phyloP scores from a whole-genome alignment of 1,284 basidiomycete genomes.

The Ustilago nuda region DNA sequence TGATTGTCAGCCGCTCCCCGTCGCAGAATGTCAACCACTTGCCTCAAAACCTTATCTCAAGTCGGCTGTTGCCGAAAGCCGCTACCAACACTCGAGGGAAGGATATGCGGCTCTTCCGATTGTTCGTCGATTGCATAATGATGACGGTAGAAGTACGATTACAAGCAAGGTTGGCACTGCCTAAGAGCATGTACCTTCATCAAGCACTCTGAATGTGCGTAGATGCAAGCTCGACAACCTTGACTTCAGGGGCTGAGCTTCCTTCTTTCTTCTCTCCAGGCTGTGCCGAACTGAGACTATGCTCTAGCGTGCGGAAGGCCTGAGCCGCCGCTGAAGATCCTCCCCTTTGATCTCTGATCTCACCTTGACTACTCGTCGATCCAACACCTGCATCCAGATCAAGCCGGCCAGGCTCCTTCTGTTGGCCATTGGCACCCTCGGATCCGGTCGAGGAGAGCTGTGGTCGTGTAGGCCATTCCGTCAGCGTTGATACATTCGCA shows the following conservation, averaged over 20 bases:
- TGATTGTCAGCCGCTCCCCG: background rate
- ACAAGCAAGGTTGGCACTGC: constrained; percentile 4
- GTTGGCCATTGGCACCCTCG: background rate
- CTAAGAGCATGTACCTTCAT: background rate
- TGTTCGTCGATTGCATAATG: background rate
- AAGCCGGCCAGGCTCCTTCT: background rate
- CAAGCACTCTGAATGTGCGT: constrained; percentile 34
- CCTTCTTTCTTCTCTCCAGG: constrained; percentile 10
- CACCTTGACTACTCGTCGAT: background rate
- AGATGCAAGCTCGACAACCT: constrained; percentile 32
- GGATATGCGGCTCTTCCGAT: background rate
- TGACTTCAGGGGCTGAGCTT: constrained; percentile 8
- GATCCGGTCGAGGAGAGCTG: constrained; percentile 20
- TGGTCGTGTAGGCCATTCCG: constrained; percentile 8
- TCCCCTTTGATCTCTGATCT: constrained; percentile 6
- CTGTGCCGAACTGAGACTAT: constrained; percentile 20
- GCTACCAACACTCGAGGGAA: background rate
- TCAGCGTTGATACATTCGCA: background rate
- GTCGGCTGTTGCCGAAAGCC: background rate
- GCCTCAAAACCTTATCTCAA: background rate
- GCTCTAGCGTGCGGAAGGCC: constrained; percentile 29
- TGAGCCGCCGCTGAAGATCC: constrained; percentile 16
- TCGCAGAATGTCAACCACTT: background rate
- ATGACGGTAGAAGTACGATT: background rate
- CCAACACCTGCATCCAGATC: constrained; percentile 7